These are phyloP conservation scores for Candida sp. DNA, from an alignment of 1,139 yeast genomes.

Conservation along the genomic window DNA sequence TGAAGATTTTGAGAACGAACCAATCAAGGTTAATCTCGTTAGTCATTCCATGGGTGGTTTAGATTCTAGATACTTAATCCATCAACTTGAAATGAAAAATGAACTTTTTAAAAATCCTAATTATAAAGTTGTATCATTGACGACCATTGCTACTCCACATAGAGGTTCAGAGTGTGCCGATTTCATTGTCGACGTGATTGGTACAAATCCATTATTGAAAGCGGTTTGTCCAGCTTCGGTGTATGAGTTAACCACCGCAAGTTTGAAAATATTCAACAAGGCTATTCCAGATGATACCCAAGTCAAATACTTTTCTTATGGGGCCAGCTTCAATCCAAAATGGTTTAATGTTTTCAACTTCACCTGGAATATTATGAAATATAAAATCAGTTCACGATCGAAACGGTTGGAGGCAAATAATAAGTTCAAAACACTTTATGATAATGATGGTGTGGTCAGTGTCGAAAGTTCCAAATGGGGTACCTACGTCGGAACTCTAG, in stretches of 20 bases:
- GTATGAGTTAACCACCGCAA: constrained; percentile 57
- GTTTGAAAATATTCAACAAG: constrained; percentile 53
- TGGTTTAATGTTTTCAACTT: constrained; percentile 60
- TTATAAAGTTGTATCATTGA: constrained; percentile 64
- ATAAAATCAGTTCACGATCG: constrained; percentile 13
- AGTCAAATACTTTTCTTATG: constrained; percentile 79
- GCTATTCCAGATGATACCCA: constrained; percentile 50
- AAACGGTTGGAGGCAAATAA: constrained; percentile 5
- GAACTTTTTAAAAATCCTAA: constrained; percentile 31
- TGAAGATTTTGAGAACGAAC: constrained; percentile 17
- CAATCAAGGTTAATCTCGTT: constrained; percentile 60
- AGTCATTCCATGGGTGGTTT: constrained; percentile 98
- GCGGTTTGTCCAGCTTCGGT: constrained; percentile 43
- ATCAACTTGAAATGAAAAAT: constrained; percentile 23
- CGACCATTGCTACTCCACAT: constrained; percentile 89
- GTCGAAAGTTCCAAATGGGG: constrained; percentile 85
- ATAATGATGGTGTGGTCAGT: constrained; percentile 85
- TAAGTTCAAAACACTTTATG: constrained; percentile 15
- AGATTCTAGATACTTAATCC: constrained; percentile 74
- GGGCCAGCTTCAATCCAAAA: constrained; percentile 65
- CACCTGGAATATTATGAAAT: constrained; percentile 59
- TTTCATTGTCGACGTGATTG: constrained; percentile 39
- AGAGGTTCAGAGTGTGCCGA: constrained; percentile 86
- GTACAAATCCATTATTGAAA: constrained; percentile 11
- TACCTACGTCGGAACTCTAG: constrained; percentile 69